Evolutionary conservation across 208 protist genomes (phyloP).

Genomic region (Crithidia brevicula): DNA sequence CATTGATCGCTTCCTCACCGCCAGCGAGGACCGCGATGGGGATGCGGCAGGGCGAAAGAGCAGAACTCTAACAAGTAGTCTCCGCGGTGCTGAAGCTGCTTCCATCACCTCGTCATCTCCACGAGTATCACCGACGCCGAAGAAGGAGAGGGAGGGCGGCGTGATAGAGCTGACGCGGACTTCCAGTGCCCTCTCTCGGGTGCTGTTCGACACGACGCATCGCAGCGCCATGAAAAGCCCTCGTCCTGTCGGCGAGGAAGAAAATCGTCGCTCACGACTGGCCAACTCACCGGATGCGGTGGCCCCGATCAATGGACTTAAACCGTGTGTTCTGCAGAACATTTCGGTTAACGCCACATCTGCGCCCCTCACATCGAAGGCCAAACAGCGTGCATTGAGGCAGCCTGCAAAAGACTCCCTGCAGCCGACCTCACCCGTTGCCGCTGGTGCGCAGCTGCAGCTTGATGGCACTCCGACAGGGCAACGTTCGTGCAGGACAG

Average conservation of each 20-base stretch:
- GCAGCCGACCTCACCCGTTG: not conserved
- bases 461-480: too few relatives aligned
- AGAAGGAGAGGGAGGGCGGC: not conserved
- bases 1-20: slow-evolving; percentile 29
- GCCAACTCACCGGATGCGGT: not conserved
- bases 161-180: too few relatives aligned
- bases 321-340: not conserved
- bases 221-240: not conserved
- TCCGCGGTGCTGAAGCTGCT: too few relatives aligned
- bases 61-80: too few relatives aligned
- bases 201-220: not conserved
- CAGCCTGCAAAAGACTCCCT: not conserved
- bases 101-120: too few relatives aligned
- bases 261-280: not conserved
- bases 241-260: not conserved
- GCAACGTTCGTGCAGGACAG: too few relatives aligned
- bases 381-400: not conserved
- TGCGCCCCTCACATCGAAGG: not conserved
- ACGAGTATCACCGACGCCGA: not conserved
- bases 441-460: too few relatives aligned
- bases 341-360: not conserved
- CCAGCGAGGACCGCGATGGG: slow-evolving; percentile 1
- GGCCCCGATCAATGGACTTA: not conserved
- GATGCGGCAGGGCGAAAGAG: too few relatives aligned
- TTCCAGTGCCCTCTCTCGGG: not conserved